These are phyloP conservation scores for Corymbia maculata DNA, from an alignment of 345 rosid species.

Conservation along the genomic window DNA sequence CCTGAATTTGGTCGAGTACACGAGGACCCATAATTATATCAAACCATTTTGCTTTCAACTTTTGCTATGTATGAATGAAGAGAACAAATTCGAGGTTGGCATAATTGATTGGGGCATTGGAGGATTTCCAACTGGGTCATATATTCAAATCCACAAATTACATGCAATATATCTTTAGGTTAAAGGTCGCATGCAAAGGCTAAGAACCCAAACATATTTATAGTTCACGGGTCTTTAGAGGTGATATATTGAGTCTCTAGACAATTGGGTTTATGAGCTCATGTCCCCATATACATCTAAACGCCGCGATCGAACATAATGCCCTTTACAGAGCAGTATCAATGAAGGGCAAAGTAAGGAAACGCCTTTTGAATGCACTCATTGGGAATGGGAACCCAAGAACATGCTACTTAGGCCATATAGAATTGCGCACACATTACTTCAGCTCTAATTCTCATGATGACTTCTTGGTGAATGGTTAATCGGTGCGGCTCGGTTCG, in stretches of 20 bases:
- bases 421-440: background rate
- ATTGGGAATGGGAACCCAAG: background rate
- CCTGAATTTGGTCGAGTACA: background rate
- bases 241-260: background rate
- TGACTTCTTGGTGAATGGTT: background rate
- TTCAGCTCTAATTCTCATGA: background rate
- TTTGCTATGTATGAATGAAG: background rate
- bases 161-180: background rate
- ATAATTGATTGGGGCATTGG: background rate
- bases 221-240: background rate
- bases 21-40: background rate
- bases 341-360: background rate
- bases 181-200: background rate
- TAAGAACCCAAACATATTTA: background rate
- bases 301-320: background rate
- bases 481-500: background rate
- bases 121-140: background rate
- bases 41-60: background rate
- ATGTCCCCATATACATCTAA: background rate
- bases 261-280: background rate
- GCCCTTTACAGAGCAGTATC: background rate
- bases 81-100: background rate
- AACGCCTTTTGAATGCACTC: background rate
- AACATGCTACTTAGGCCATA: background rate
- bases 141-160: background rate